phyloP scores from a whole-genome alignment of 805 yeast genomes.

The Maudiozyma bulderi region DNA sequence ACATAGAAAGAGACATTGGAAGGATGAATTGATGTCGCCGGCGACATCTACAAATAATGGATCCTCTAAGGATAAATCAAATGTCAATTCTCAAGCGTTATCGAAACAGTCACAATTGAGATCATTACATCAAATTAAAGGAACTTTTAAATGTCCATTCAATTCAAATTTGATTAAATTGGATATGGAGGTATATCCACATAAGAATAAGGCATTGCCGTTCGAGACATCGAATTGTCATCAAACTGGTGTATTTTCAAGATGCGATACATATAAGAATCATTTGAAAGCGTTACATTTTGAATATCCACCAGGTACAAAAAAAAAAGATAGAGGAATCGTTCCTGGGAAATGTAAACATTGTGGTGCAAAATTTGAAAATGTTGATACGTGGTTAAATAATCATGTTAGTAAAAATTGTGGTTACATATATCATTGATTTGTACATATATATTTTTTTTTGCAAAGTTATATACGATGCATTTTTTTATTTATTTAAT shows the following conservation, averaged over 20 bases:
- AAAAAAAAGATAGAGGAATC: conserved; percentile 60
- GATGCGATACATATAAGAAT: conserved; percentile 88
- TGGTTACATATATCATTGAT: conserved; percentile 24
- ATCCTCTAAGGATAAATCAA: neutral
- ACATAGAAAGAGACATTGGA: conserved; percentile 79
- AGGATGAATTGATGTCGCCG: conserved; percentile 34
- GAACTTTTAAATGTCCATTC: conserved; percentile 70
- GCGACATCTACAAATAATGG: neutral
- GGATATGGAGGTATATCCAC: conserved; percentile 25
- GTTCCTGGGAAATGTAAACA: conserved; percentile 69
- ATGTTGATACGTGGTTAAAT: conserved; percentile 72
- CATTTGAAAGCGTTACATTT: conserved; percentile 86
- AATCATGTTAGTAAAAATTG: conserved; percentile 49
- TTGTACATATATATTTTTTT: neutral
- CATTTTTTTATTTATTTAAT: neutral
- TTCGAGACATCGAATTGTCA: conserved; percentile 46
- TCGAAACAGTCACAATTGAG: conserved; percentile 19
- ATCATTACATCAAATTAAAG: conserved; percentile 24
- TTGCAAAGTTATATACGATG: neutral
- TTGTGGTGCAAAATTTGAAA: conserved; percentile 56
- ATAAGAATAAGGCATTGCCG: conserved; percentile 13
- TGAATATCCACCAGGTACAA: conserved; percentile 78
- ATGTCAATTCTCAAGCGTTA: neutral
- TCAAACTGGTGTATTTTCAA: conserved; percentile 71
- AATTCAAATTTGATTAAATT: conserved; percentile 24